These are phyloP conservation scores for Tylopilus sp. DNA, from an alignment of 768 basidiomycete species.

Conservation along the genomic window DNA sequence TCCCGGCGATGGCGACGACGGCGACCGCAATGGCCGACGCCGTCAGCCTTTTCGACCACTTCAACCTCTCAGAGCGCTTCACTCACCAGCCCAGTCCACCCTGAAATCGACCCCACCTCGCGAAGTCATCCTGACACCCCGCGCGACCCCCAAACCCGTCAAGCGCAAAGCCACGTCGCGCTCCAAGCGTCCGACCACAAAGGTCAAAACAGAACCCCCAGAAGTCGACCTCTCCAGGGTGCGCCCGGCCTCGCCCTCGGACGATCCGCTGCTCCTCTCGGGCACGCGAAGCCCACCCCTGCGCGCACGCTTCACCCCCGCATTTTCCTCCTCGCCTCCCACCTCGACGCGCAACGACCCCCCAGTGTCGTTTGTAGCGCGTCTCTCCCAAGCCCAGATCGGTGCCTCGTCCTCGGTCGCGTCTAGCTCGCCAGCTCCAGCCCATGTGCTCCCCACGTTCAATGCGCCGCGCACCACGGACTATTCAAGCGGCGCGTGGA, in stretches of 20 bases:
- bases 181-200: conserved; percentile 14
- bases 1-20: conserved; percentile 1
- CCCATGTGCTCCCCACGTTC: conserved; percentile 19
- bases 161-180: conserved; percentile 33
- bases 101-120: conserved; percentile 66
- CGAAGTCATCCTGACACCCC: conserved; percentile 46
- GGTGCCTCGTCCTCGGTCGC: background rate
- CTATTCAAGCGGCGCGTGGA: conserved; percentile 17
- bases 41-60: conserved; percentile 22
- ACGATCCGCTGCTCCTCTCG: conserved; percentile 68
- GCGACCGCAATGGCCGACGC: background rate
- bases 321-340: conserved; percentile 33
- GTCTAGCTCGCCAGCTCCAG: conserved; percentile 1
- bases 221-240: conserved; percentile 56
- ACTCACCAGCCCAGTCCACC: conserved; percentile 46
- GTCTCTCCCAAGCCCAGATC: conserved; percentile 14
- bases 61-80: conserved; percentile 5
- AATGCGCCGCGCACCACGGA: background rate
- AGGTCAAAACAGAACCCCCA: conserved; percentile 64
- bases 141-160: conserved; percentile 36
- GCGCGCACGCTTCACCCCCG: conserved; percentile 37
- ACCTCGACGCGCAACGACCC: background rate
- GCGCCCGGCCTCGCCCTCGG: conserved; percentile 70
- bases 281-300: conserved; percentile 24
- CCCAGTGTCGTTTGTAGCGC: conserved; percentile 16